Base-by-base conservation (phyloP, 2,329 filamentous ascomycete genomes). In the Sarocladiaceae sp. region DNA sequence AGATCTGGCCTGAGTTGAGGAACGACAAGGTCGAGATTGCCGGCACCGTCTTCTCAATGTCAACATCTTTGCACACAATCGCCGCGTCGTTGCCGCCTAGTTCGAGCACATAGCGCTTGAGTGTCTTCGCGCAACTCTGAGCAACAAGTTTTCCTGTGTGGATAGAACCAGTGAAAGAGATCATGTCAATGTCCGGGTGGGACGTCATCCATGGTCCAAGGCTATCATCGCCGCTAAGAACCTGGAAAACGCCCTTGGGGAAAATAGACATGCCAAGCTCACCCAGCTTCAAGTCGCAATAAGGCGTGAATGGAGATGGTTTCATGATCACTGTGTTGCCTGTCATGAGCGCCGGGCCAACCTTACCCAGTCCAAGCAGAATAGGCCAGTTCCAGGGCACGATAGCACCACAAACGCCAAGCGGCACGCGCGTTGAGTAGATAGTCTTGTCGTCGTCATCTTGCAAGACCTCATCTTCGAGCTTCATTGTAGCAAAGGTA, bases 101-200 rank as follows among this genome's bases (percentile, higher is more conserved):
- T 40, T 55, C 53, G 20, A 55, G 51, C 13, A 53, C 39, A 5
- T 37, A 50, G 11, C 53, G 33, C 35, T 55, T 55, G 10, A 55
- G 31, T 10, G 53, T 53, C 20, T 40, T 47, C 7, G 46, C 39
- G 31, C 46, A 50, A 35, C 53, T 55, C 18, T 46, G 28, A 8
- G 51, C 51, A 56, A 86, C 76, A 62, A 73, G 77, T 69, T 82
- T 84, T 17, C 82, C 82, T 0, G 78, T 83, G 0, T 71, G 70
- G 31, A 72, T 78, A 15, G 78, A 83, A 5, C 82, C 82, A 0
- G 83, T 86, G 66, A 86, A 86, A 59, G 70, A 74, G 66, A 86
- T 77, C 71, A 83, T 86, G 55, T 76, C 72, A 52, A 85, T 74
- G 23, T 71, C 77, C 0, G 78, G 77, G 60, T 86, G 82, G 12